Conservation (phyloP, 176 grass and related monocot genomes). For the Musa schizocarpa region DNA sequence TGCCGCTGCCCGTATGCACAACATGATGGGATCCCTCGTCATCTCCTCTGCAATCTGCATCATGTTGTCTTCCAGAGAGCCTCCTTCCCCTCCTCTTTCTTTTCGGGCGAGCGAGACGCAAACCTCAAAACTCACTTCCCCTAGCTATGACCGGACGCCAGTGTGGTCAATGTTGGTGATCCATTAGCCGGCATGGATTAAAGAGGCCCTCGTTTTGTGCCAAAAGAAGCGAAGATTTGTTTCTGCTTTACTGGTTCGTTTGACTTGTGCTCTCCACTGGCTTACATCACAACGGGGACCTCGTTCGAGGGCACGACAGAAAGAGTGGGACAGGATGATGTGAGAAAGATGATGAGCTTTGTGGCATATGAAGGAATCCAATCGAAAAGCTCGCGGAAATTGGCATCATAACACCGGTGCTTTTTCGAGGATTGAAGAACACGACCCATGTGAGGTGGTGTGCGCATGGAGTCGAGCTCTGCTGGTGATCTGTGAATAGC, state of each 20-base stretch:
- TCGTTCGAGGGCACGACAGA: neutral
- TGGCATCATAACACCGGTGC: neutral
- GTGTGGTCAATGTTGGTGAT: conserved; percentile 6
- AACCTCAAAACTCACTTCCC: neutral
- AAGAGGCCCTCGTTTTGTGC: neutral
- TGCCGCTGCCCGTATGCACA: conserved; percentile 32
- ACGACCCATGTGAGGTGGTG: neutral
- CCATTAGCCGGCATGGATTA: conserved; percentile 3
- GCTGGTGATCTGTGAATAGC: too few species aligned
- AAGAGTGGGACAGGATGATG: conserved; percentile 1
- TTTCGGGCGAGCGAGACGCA: neutral
- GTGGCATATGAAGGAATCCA: conserved; percentile 9
- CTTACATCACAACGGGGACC: conserved; percentile 10
- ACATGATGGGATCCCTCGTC: conserved; percentile 53
- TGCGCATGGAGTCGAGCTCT: too few species aligned
- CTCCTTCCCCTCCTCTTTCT: neutral
- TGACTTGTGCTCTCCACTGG: neutral
- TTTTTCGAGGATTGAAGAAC: neutral
- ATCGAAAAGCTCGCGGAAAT: neutral
- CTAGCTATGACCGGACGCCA: neutral
- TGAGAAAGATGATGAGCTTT: conserved; percentile 19
- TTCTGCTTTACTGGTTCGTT: neutral
- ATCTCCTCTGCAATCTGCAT: conserved; percentile 30
- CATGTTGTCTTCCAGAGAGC: conserved; percentile 46
- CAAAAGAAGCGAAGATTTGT: neutral